Evolutionary conservation across 495 filamentous ascomycete species (phyloP).

Genomic region (Cetradonia linearis): DNA sequence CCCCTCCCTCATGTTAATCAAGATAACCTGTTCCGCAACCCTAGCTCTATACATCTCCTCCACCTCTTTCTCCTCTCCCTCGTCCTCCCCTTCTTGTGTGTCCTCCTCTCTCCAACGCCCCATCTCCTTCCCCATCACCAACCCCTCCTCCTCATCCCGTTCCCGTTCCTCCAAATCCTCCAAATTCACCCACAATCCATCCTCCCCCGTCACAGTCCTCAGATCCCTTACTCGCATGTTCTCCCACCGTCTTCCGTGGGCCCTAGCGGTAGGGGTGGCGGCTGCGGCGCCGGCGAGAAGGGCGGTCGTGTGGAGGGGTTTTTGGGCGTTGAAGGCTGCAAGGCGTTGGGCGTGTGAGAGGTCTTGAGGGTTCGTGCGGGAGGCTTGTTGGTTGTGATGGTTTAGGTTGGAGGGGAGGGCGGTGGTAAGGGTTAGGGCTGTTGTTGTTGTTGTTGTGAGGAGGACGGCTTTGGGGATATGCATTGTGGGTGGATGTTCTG

Average conservation of each 20-base stretch:
- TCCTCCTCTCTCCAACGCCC: too few relatives aligned
- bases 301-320: slow-evolving; percentile 22
- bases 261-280: not conserved
- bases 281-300: slow-evolving; percentile 23
- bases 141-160: not conserved
- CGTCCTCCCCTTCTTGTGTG: too few relatives aligned
- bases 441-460: not conserved
- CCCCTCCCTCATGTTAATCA: not conserved
- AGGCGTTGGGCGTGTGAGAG: slow-evolving; percentile 12
- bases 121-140: not conserved
- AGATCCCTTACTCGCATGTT: slow-evolving; percentile 2
- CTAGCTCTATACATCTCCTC: not conserved
- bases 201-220: slow-evolving; percentile 5
- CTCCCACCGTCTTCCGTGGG: too few relatives aligned
- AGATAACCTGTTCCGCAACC: not conserved
- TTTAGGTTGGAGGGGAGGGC: slow-evolving; percentile 2
- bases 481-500: not conserved
- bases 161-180: slow-evolving; percentile 5
- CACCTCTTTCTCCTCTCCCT: not conserved
- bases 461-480: not conserved
- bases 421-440: not conserved
- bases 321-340: slow-evolving; percentile 15
- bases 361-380: not conserved
- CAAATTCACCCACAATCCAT: slow-evolving; percentile 10
- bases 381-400: not conserved